Percentiles rank a stretch among this genome's conserved stretches.
These are phyloP conservation scores for Nakazawaea molendinolei DNA, from an alignment of 805 yeast species.

Conservation along the genomic window DNA sequence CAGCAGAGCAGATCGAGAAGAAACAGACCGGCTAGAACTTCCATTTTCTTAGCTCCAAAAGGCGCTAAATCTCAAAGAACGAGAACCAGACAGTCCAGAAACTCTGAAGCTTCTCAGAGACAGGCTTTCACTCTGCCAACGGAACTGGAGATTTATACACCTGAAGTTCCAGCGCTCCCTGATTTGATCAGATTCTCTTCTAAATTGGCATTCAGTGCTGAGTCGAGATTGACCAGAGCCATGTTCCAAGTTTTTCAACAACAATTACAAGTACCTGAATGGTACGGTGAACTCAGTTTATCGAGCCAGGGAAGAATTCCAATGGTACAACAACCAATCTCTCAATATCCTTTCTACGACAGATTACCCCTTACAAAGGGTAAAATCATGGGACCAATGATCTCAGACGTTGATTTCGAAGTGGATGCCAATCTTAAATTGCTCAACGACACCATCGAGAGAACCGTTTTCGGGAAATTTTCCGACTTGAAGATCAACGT, in stretches of 20 bases:
- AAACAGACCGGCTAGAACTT: background rate
- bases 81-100: background rate
- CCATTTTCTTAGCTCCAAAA: slow-evolving; percentile 1
- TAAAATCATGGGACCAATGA: slow-evolving; percentile 7
- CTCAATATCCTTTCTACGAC: slow-evolving; percentile 6
- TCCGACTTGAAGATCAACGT: slow-evolving; percentile 9
- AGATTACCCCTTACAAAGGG: slow-evolving; percentile 1
- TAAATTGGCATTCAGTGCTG: slow-evolving; percentile 7
- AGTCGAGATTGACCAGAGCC: slow-evolving; percentile 10
- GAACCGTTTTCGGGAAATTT: slow-evolving; percentile 12
- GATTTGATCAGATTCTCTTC: slow-evolving; percentile 10
- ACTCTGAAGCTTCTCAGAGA: background rate
- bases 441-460: slow-evolving; percentile 9
- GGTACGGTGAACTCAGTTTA: slow-evolving; percentile 4
- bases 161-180: slow-evolving; percentile 5
- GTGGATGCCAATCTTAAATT: no score
- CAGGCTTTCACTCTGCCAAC: background rate
- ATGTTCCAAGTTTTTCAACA: slow-evolving; percentile 3
- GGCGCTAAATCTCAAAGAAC: slow-evolving; percentile 4
- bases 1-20: background rate
- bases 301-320: background rate
- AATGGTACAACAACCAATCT: slow-evolving; percentile 4
- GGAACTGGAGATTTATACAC: slow-evolving; percentile 1
- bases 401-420: slow-evolving; percentile 10
- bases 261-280: slow-evolving; percentile 10